Conservation (phyloP, 805 yeast species). For the Candida cerambycidarum region DNA sequence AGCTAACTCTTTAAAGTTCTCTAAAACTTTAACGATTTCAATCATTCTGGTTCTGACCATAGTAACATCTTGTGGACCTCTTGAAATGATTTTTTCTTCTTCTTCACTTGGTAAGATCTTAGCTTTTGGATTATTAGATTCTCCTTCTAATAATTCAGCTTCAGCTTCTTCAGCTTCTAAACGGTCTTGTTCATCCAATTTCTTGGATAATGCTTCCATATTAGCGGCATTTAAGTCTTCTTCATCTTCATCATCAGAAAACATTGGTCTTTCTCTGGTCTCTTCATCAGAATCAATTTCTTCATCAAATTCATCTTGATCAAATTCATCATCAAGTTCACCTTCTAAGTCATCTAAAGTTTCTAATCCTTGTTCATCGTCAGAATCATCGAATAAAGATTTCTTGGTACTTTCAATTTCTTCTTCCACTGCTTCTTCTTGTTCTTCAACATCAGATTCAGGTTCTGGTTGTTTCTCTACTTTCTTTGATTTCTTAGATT, state of each 20-base stretch:
- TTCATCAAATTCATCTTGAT: slow-evolving; percentile 50
- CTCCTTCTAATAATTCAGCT: slow-evolving; percentile 58
- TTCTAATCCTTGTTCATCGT: slow-evolving; percentile 52
- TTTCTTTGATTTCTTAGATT: slow-evolving; percentile 20
- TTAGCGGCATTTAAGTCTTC: slow-evolving; percentile 76
- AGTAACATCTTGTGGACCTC: slow-evolving; percentile 71
- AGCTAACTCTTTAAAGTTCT: slow-evolving; percentile 77
- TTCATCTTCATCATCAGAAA: slow-evolving; percentile 60
- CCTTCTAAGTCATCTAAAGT: slow-evolving; percentile 37
- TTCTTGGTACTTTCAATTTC: slow-evolving; percentile 70
- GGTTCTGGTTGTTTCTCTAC: slow-evolving; percentile 7
- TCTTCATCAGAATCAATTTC: slow-evolving; percentile 62
- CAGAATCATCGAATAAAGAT: slow-evolving; percentile 74
- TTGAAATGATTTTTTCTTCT: slow-evolving; percentile 51
- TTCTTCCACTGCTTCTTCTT: slow-evolving; percentile 32
- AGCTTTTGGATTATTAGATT: slow-evolving; percentile 68
- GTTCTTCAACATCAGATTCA: slow-evolving; percentile 38
- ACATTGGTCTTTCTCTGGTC: slow-evolving; percentile 63
- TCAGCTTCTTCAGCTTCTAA: slow-evolving; percentile 48
- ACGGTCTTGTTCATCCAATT: slow-evolving; percentile 60
- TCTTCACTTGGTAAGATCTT: slow-evolving; percentile 73
- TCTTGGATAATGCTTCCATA: slow-evolving; percentile 75
- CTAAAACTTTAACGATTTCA: slow-evolving; percentile 91
- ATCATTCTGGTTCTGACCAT: slow-evolving; percentile 90
- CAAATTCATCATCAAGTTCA: slow-evolving; percentile 35